phyloP scores from a whole-genome alignment of 345 rosid species.

The Excoecaria agallocha region DNA sequence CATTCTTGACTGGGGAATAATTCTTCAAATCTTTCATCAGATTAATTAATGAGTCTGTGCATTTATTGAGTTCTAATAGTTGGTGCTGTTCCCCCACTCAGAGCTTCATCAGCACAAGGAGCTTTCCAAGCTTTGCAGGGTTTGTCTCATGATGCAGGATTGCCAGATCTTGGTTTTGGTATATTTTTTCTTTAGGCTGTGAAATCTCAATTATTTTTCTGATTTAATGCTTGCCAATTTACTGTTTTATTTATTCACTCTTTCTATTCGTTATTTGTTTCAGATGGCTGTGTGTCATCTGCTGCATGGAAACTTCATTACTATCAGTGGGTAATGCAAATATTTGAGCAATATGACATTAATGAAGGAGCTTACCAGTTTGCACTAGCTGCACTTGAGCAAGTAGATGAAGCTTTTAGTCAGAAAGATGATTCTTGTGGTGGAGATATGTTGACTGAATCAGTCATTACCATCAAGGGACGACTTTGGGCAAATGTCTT shows the following conservation, averaged over 20 bases:
- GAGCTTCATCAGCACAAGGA: slow-evolving; percentile 91
- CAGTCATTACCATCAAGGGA: slow-evolving; percentile 59
- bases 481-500: slow-evolving; percentile 94
- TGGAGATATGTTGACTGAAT: slow-evolving; percentile 44
- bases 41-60: background rate
- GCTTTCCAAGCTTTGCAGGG: slow-evolving; percentile 73
- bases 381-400: slow-evolving; percentile 97
- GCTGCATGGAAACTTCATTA: slow-evolving; percentile 90
- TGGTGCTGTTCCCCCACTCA: slow-evolving; percentile 21
- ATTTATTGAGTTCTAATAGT: slow-evolving; percentile 14
- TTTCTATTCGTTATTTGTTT: slow-evolving; percentile 10
- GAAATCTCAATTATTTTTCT: background rate
- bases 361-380: slow-evolving; percentile 93
- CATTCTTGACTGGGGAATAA: background rate
- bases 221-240: background rate
- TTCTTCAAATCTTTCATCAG: background rate
- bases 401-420: slow-evolving; percentile 79
- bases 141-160: slow-evolving; percentile 65
- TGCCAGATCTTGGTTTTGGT: slow-evolving; percentile 62
- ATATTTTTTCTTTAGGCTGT: slow-evolving; percentile 26
- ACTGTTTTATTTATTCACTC: background rate
- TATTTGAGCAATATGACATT: slow-evolving; percentile 81
- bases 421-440: slow-evolving; percentile 32
- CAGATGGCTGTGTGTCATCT: slow-evolving; percentile 54
- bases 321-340: slow-evolving; percentile 98